phyloP scores from a whole-genome alignment of 179 eudicot genomes.

The Drosera spatulata region DNA sequence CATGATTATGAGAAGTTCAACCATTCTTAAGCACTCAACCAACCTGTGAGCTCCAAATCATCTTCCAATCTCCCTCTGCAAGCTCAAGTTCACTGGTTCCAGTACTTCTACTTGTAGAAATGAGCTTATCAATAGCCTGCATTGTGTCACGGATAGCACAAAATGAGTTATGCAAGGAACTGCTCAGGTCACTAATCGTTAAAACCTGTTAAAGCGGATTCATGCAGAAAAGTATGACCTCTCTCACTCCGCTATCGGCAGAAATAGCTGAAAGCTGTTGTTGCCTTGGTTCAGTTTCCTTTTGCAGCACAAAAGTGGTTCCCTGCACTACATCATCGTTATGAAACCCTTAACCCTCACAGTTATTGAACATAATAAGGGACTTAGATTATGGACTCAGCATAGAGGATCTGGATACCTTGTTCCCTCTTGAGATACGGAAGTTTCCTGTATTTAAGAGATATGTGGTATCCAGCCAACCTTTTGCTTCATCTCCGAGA shows the following conservation, averaged over 20 bases:
- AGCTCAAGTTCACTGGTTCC: slow-evolving; percentile 45
- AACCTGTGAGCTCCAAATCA: slow-evolving; percentile 99
- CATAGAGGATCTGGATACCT: slow-evolving; percentile 38
- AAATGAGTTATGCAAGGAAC: too few species aligned
- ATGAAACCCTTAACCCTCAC: slow-evolving; percentile 24
- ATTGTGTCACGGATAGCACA: not conserved
- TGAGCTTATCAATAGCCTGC: slow-evolving; percentile 71
- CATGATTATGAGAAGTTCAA: not conserved
- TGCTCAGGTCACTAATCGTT: not conserved
- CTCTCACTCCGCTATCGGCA: slow-evolving; percentile 40
- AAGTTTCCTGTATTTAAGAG: slow-evolving; percentile 80
- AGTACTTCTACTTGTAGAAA: slow-evolving; percentile 30
- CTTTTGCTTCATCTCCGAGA: slow-evolving; percentile 97
- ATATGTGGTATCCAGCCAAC: slow-evolving; percentile 98
- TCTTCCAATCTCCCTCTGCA: slow-evolving; percentile 84
- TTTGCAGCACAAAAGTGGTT: slow-evolving; percentile 97
- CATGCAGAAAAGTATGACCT: slow-evolving; percentile 25
- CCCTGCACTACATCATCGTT: slow-evolving; percentile 84
- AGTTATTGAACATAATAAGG: not conserved
- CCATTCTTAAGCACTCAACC: not conserved
- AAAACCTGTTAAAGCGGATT: not conserved
- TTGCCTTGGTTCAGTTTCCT: slow-evolving; percentile 76
- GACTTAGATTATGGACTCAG: not conserved
- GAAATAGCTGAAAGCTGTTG: slow-evolving; percentile 70
- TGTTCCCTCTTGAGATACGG: slow-evolving; percentile 93